Percentiles rank a stretch among this genome's conserved stretches.
These are phyloP conservation scores for Candida dajiaensis DNA, from an alignment of 805 yeast species.

Conservation along the genomic window DNA sequence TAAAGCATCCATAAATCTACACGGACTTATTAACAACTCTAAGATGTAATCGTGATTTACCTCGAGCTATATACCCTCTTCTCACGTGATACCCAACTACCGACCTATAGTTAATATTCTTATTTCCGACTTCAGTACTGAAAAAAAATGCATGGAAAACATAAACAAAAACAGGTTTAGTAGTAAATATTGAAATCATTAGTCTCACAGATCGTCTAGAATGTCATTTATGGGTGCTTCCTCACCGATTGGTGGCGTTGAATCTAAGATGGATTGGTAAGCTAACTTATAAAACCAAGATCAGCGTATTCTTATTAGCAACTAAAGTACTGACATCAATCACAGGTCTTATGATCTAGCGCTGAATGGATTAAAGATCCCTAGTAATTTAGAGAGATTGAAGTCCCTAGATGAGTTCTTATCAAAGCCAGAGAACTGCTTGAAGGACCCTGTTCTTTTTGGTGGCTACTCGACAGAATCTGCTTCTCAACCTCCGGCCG, in stretches of 20 bases:
- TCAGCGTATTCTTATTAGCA: background rate
- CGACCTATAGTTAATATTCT: background rate
- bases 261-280: background rate
- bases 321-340: constrained; percentile 6
- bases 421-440: constrained; percentile 6
- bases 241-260: background rate
- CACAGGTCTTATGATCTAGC: constrained; percentile 23
- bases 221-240: background rate
- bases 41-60: too few species aligned
- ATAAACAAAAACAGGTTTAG: constrained; percentile 6
- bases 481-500: background rate
- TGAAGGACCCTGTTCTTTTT: constrained; percentile 11
- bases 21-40: too few species aligned
- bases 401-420: constrained; percentile 15
- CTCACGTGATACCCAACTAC: background rate
- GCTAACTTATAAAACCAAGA: background rate
- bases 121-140: background rate
- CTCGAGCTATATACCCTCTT: too few species aligned
- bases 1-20: background rate
- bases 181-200: background rate
- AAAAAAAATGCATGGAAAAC: constrained; percentile 5
- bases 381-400: constrained; percentile 12
- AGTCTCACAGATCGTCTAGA: background rate
- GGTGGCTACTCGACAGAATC: background rate
- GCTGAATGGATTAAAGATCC: constrained; percentile 12